Conservation (phyloP, 345 rosid genomes). For the Eucalyptus pumila region DNA sequence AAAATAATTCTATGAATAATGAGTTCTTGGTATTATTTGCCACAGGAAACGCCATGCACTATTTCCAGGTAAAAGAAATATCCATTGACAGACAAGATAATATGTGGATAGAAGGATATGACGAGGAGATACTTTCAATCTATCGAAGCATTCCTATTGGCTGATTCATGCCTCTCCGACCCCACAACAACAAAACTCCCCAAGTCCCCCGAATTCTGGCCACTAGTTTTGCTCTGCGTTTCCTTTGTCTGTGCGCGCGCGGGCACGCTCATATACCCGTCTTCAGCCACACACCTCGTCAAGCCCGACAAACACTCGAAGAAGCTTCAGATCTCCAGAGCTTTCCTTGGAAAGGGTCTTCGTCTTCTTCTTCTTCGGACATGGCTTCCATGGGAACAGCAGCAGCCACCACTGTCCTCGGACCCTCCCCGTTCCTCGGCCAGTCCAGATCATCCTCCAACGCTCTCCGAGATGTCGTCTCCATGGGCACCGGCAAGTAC, state of each 20-base stretch:
- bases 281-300: not conserved
- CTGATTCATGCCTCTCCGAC: not conserved
- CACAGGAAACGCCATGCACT: not conserved
- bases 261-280: not conserved
- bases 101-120: slow-evolving; percentile 63
- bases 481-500: slow-evolving; percentile 55
- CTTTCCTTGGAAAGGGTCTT: not conserved
- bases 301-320: not conserved
- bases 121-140: slow-evolving; percentile 49
- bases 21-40: not conserved
- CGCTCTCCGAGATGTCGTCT: slow-evolving; percentile 59
- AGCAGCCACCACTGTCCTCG: slow-evolving; percentile 56
- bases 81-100: not conserved
- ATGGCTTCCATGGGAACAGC: slow-evolving; percentile 18
- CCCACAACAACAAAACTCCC: slow-evolving; percentile 8
- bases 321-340: not conserved
- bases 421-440: slow-evolving; percentile 66
- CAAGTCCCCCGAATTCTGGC: not conserved
- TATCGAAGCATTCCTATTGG: slow-evolving; percentile 55
- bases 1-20: not conserved
- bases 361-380: not conserved
- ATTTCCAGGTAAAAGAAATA: not conserved
- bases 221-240: not conserved
- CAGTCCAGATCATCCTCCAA: slow-evolving; percentile 43
- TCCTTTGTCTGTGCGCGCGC: not conserved